Percentiles rank a stretch among this genome's conserved stretches.
These are phyloP conservation scores for Mycena latifolia DNA, from an alignment of 768 basidiomycete species.

Conservation along the genomic window DNA sequence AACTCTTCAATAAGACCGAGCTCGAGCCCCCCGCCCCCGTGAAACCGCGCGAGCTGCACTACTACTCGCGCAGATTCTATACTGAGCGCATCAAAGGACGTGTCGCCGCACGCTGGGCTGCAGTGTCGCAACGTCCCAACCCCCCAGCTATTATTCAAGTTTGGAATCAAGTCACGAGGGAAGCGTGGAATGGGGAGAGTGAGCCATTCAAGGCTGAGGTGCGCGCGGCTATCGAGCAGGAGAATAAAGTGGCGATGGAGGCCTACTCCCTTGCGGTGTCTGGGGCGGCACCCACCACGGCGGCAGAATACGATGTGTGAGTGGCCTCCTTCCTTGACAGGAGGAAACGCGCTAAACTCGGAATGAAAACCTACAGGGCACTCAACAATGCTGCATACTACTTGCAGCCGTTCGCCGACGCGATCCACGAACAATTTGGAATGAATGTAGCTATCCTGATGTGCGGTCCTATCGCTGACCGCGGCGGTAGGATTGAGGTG, in stretches of 20 bases:
- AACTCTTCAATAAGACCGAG: neutral
- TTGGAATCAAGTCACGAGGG: neutral
- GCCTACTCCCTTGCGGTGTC: neutral
- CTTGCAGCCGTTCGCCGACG: slow-evolving; percentile 25
- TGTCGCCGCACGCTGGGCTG: neutral
- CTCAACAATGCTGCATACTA: slow-evolving; percentile 13
- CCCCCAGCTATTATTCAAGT: neutral
- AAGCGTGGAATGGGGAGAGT: neutral
- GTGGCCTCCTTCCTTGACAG: neutral
- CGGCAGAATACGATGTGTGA: neutral
- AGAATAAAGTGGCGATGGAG: neutral
- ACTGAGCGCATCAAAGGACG: neutral
- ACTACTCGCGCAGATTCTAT: slow-evolving; percentile 1
- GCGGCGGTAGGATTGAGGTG: slow-evolving; percentile 22
- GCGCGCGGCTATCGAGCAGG: neutral
- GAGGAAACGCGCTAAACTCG: neutral
- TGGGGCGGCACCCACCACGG: neutral
- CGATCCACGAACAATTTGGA: neutral
- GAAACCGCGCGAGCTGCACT: neutral
- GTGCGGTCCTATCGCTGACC: slow-evolving; percentile 22
- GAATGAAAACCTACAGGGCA: neutral
- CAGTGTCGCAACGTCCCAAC: neutral
- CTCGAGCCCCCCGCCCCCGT: slow-evolving; percentile 1
- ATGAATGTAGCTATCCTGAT: slow-evolving; percentile 18
- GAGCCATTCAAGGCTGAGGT: neutral